Evolutionary conservation across 2,329 filamentous ascomycete species (phyloP).

Genomic region (Botryosphaeria dothidea): DNA sequence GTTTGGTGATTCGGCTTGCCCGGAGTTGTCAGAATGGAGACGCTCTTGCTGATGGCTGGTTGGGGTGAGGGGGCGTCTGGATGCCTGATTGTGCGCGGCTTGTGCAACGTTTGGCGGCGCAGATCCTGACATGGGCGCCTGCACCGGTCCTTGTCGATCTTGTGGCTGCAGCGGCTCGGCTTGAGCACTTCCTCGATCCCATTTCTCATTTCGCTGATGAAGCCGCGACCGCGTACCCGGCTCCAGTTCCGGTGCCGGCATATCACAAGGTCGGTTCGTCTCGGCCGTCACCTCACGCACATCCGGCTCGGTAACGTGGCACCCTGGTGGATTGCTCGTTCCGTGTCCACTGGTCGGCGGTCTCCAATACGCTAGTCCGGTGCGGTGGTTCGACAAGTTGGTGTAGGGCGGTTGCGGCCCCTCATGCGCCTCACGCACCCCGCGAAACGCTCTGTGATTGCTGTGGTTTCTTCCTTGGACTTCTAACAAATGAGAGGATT

Average conservation of each 20-base stretch:
- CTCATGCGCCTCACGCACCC: not conserved
- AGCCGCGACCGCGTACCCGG: slow-evolving; percentile 1
- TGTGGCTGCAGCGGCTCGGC: not conserved
- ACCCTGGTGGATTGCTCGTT: not conserved
- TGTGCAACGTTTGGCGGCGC: slow-evolving; percentile 15
- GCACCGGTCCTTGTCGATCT: slow-evolving; percentile 16
- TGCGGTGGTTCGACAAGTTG: not conserved
- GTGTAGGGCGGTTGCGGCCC: not conserved
- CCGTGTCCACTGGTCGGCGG: slow-evolving; percentile 17
- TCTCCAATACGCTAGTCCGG: slow-evolving; percentile 18
- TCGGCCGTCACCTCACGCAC: slow-evolving; percentile 3
- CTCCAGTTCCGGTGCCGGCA: not conserved
- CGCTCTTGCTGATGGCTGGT: not conserved
- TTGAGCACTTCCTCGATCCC: not conserved
- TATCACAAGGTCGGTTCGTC: slow-evolving; percentile 3
- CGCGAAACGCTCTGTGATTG: not conserved
- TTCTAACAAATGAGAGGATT: slow-evolving; percentile 17
- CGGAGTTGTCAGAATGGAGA: not conserved
- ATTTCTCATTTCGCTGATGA: not conserved
- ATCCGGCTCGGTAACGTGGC: not conserved
- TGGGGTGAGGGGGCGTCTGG: slow-evolving; percentile 8
- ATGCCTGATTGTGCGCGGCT: slow-evolving; percentile 9
- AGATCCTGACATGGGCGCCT: slow-evolving; percentile 10
- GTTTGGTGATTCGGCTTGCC: not conserved
- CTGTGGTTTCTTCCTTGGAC: not conserved